A percentile compares a stretch with the other conserved stretches of the same genome.
Evolutionary conservation across 2,329 filamentous ascomycete species (phyloP).

Genomic region (Exserohilum rostratum): DNA sequence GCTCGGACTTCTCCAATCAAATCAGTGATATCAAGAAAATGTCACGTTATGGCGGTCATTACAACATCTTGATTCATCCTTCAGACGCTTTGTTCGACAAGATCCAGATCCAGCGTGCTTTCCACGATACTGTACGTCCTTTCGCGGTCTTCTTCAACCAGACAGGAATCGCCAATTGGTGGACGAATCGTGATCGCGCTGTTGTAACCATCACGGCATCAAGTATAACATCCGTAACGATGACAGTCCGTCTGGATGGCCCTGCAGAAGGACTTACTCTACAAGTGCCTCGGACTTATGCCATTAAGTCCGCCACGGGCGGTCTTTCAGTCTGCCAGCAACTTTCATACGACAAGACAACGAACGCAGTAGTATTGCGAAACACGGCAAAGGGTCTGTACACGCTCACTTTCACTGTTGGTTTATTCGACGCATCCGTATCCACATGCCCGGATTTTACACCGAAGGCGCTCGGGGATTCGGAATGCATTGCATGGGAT

Average conservation of each 20-base stretch:
- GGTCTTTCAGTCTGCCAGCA: constrained; percentile 13
- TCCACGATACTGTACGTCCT: constrained; percentile 11
- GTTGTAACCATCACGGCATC: constrained; percentile 2
- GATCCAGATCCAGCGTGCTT: constrained; percentile 9
- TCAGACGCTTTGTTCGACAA: constrained; percentile 14
- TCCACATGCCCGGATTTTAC: constrained; percentile 14
- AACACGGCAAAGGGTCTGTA: constrained; percentile 10
- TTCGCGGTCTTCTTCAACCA: constrained; percentile 15
- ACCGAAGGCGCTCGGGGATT: constrained; percentile 6
- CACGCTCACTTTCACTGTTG: constrained; percentile 4
- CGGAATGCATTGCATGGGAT: constrained; percentile 14
- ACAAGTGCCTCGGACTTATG: constrained; percentile 8
- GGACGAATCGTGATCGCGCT: constrained; percentile 10
- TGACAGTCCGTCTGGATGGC: constrained; percentile 13
- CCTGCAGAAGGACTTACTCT: constrained; percentile 5
- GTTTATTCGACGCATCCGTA: background rate
- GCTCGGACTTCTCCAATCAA: constrained; percentile 13
- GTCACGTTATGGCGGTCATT: constrained; percentile 13
- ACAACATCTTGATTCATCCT: constrained; percentile 19
- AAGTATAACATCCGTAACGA: constrained; percentile 1
- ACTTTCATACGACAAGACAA: constrained; percentile 7
- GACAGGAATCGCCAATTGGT: constrained; percentile 14
- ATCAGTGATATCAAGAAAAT: constrained; percentile 10
- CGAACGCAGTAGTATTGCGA: constrained; percentile 11
- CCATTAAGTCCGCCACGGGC: constrained; percentile 6